Conservation (phyloP, 2,329 filamentous ascomycete species). For the Apiospora saccharicola region DNA sequence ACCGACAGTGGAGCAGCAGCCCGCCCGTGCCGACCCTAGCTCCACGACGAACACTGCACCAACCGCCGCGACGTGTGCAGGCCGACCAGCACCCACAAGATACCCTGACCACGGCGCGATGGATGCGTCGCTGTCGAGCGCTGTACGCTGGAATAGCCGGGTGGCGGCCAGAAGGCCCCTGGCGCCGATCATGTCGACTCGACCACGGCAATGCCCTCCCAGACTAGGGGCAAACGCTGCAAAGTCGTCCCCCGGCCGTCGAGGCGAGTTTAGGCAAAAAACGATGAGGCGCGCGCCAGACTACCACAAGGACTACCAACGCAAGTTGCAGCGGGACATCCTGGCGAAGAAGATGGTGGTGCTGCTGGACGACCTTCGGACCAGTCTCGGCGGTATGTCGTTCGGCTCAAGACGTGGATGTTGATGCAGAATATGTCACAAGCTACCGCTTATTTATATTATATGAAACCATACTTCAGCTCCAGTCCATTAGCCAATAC, state of each 20-base stretch:
- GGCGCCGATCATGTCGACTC: neutral
- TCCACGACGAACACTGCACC: neutral
- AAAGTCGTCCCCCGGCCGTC: neutral
- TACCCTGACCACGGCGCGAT: neutral
- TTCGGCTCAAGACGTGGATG: neutral
- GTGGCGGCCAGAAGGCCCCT: neutral
- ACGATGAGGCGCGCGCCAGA: neutral
- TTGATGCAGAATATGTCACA: no score
- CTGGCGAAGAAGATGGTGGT: conserved; percentile 5
- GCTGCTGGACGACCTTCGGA: conserved; percentile 9
- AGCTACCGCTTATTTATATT: no score
- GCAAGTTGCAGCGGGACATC: neutral
- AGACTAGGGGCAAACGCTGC: neutral
- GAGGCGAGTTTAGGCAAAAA: neutral
- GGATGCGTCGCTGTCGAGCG: no score
- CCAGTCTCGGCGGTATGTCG: neutral
- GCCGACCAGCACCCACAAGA: neutral
- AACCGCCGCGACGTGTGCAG: neutral
- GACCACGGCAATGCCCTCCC: neutral
- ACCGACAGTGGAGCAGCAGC: neutral
- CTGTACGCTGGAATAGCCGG: no score
- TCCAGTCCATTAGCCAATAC: no score
- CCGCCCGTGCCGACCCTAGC: neutral
- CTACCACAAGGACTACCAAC: neutral
- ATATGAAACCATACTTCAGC: neutral